Conservation (phyloP, 139 green algal species). For the Chlorella vulgaris region DNA sequence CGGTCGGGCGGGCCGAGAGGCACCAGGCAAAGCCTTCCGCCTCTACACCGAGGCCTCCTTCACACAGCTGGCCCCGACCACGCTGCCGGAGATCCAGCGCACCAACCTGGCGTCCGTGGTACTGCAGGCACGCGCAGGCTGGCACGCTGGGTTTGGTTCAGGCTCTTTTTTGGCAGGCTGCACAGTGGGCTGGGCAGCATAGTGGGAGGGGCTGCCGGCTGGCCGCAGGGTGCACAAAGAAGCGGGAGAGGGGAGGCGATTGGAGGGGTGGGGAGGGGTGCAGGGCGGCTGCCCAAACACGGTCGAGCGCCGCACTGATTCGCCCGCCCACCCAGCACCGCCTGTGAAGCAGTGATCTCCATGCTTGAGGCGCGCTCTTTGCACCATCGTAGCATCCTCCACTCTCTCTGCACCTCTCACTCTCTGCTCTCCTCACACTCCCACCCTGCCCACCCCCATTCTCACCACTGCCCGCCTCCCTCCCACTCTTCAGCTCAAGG, state of each 20-base stretch:
- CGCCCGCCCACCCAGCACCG: no score
- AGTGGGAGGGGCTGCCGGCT: no score
- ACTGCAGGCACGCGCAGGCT: slow-evolving; percentile 60
- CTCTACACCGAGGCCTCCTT: slow-evolving; percentile 92
- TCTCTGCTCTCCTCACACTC: neutral
- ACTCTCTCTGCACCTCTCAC: neutral
- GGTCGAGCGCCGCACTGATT: no score
- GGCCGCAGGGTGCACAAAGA: neutral
- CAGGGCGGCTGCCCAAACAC: neutral
- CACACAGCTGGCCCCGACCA: slow-evolving; percentile 57
- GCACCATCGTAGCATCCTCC: neutral
- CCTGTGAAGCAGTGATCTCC: no score
- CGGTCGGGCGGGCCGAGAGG: slow-evolving; percentile 84
- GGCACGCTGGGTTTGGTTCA: neutral
- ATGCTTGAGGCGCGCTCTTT: neutral
- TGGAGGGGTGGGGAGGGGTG: neutral
- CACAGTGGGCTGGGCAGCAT: no score
- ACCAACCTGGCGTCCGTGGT: slow-evolving; percentile 79
- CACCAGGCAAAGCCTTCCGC: slow-evolving; percentile 75
- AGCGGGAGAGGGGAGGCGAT: neutral
- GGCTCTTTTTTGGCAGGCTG: no score
- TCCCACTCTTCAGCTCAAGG: slow-evolving; percentile 75
- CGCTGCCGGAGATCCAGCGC: slow-evolving; percentile 86
- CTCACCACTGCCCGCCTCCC: neutral
- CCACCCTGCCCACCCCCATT: no score